Evolutionary conservation across 805 yeast species (phyloP).

Genomic region (Wickerhamomyces ciferrii): DNA sequence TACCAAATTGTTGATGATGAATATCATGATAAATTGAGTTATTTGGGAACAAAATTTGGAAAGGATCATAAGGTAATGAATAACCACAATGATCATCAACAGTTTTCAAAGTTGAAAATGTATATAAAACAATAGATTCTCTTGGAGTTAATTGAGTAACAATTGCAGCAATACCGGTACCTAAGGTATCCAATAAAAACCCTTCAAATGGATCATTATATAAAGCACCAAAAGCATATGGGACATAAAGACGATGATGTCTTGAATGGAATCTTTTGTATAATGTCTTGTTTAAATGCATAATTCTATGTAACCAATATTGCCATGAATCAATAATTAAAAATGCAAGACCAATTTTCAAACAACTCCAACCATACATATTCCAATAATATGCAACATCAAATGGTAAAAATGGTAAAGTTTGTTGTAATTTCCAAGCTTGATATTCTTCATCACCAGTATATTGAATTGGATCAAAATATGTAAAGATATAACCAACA

Average conservation of each 20-base stretch:
- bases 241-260: constrained; percentile 91
- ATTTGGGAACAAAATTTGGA: constrained; percentile 90
- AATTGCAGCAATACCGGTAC: constrained; percentile 80
- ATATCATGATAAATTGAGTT: constrained; percentile 95
- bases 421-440: constrained; percentile 37
- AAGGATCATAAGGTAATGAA: constrained; percentile 83
- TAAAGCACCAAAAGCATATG: constrained; percentile 94
- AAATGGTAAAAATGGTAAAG: constrained; percentile 35
- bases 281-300: constrained; percentile 77
- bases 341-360: constrained; percentile 61
- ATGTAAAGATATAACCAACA: constrained; percentile 54
- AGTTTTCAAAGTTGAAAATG: constrained; percentile 91
- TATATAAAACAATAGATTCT: constrained; percentile 68
- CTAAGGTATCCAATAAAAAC: constrained; percentile 82
- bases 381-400: constrained; percentile 45
- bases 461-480: constrained; percentile 49
- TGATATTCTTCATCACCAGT: constrained; percentile 47
- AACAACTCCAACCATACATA: constrained; percentile 55
- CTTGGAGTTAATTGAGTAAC: constrained; percentile 63
- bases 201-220: constrained; percentile 96
- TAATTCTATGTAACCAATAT: constrained; percentile 78
- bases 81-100: constrained; percentile 99
- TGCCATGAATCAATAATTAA: constrained; percentile 92
- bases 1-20: constrained; percentile 95
- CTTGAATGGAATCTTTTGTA: constrained; percentile 87